Conservation (phyloP, 2,329 filamentous ascomycete species). For the Aspergillus sp. region DNA sequence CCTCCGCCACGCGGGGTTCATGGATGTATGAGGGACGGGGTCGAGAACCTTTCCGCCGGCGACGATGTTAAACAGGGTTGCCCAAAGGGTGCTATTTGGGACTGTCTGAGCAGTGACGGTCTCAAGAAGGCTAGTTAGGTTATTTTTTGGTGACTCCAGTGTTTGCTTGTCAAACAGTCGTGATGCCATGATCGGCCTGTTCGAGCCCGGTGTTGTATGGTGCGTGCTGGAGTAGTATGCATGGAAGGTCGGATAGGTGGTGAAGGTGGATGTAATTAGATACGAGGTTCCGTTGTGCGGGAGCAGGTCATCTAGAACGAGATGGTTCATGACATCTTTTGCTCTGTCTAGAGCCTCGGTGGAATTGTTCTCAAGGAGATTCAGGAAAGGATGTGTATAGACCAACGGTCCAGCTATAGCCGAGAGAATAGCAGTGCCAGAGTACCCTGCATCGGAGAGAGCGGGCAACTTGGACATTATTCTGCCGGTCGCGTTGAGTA, state of each 20-base stretch:
- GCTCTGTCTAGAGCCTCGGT: constrained; percentile 3
- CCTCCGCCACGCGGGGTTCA: constrained; percentile 17
- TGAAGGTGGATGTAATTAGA: constrained; percentile 2
- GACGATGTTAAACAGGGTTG: constrained; percentile 12
- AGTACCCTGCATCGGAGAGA: constrained; percentile 16
- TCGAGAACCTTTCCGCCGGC: constrained; percentile 17
- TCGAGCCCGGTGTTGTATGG: constrained; percentile 2
- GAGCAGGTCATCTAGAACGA: constrained; percentile 9
- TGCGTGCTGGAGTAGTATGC: constrained; percentile 4
- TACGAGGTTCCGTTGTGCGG: constrained; percentile 11
- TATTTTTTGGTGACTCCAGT: neutral
- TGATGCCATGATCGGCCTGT: constrained; percentile 8
- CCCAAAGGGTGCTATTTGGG: neutral
- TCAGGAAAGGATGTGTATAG: constrained; percentile 10
- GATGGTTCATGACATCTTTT: constrained; percentile 9
- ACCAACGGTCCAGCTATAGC: neutral
- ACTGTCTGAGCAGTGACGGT: neutral
- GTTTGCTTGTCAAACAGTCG: constrained; percentile 10
- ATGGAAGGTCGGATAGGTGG: constrained; percentile 5
- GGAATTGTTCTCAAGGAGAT: constrained; percentile 12
- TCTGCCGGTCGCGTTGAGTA: constrained; percentile 6
- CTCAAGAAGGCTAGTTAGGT: neutral
- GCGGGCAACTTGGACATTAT: constrained; percentile 12
- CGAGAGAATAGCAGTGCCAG: constrained; percentile 4
- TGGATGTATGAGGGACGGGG: constrained; percentile 9